Conservation (phyloP, 2,329 filamentous ascomycete species). For the Pseudogymnoascus sp. region DNA sequence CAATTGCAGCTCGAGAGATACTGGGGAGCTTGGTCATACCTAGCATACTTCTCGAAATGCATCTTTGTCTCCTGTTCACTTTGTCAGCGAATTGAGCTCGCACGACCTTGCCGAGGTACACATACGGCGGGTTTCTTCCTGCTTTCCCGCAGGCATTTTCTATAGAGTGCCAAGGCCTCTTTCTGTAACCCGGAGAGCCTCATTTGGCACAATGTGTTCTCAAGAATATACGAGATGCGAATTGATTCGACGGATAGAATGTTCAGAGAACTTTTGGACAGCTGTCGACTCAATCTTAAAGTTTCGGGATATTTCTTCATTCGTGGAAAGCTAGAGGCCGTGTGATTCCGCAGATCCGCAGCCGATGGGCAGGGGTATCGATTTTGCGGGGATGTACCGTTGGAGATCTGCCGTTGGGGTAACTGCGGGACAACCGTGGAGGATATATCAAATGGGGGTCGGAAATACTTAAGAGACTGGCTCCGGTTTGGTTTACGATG, state of each 20-base stretch:
- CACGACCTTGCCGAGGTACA: slow-evolving; percentile 9
- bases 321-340: slow-evolving; percentile 7
- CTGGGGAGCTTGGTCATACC: slow-evolving; percentile 38
- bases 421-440: not conserved
- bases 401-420: slow-evolving; percentile 6
- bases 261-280: not conserved
- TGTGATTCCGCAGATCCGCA: slow-evolving; percentile 1
- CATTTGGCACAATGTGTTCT: slow-evolving; percentile 25
- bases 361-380: not conserved
- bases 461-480: slow-evolving; percentile 4
- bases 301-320: slow-evolving; percentile 2
- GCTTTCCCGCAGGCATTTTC: slow-evolving; percentile 74
- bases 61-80: slow-evolving; percentile 39
- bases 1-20: not conserved
- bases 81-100: slow-evolving; percentile 10
- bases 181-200: slow-evolving; percentile 81
- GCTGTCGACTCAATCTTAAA: not conserved
- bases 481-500: slow-evolving; percentile 1
- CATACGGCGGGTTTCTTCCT: slow-evolving; percentile 71
- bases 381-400: not conserved
- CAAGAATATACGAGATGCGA: not conserved
- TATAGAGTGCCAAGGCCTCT: slow-evolving; percentile 80
- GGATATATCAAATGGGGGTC: slow-evolving; percentile 2
- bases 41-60: slow-evolving; percentile 58
- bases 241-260: slow-evolving; percentile 6